These are phyloP conservation scores for Saccharomyces hybrid DNA, from an alignment of 1,139 yeast genomes.

Conservation along the genomic window DNA sequence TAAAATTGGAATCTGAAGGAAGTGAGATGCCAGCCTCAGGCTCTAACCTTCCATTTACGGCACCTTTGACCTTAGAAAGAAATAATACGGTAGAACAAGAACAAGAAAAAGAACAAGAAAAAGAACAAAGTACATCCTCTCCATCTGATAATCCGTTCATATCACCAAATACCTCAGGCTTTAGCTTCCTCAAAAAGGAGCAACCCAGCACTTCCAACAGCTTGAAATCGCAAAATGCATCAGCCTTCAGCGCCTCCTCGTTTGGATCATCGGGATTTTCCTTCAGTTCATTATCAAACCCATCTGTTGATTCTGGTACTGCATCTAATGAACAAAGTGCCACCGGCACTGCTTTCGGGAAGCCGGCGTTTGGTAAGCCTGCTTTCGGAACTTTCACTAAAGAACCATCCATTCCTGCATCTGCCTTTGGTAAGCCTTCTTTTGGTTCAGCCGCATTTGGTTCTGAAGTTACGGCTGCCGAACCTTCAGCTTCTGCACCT, in stretches of 20 bases:
- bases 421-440: slow-evolving; percentile 15
- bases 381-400: slow-evolving; percentile 19
- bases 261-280: slow-evolving; percentile 10
- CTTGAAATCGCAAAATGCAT: background rate
- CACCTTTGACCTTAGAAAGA: background rate
- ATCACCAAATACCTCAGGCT: background rate
- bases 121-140: background rate
- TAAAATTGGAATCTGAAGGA: slow-evolving; percentile 5
- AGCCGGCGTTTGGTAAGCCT: slow-evolving; percentile 10
- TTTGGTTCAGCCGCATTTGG: slow-evolving; percentile 17
- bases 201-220: background rate
- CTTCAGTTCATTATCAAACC: background rate
- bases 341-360: slow-evolving; percentile 9
- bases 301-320: background rate
- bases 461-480: slow-evolving; percentile 10
- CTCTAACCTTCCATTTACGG: no score
- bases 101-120: background rate
- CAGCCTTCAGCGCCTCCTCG: slow-evolving; percentile 9
- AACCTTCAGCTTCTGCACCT: slow-evolving; percentile 12
- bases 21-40: background rate
- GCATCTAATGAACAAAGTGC: background rate
- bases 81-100: background rate
- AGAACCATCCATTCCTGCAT: slow-evolving; percentile 11
- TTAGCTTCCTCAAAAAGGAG: background rate
- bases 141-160: background rate